Percentiles rank a stretch among this genome's conserved stretches.
phyloP scores from a whole-genome alignment of 345 rosid species.

The Citrus sp. region DNA sequence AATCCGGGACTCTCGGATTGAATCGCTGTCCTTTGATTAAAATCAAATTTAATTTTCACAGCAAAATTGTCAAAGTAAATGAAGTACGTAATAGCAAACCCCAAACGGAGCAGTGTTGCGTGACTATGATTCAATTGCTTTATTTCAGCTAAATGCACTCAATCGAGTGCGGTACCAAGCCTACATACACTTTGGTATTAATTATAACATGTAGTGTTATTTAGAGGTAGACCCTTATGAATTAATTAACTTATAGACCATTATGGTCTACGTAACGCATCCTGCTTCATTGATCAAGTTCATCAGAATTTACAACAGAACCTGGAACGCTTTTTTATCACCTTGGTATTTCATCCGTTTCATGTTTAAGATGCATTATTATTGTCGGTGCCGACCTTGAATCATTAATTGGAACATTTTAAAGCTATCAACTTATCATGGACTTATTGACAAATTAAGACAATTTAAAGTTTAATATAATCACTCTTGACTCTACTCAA shows the following conservation, averaged over 20 bases:
- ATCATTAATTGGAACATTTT: background rate
- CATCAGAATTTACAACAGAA: background rate
- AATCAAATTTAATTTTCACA: no score
- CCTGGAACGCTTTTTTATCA: background rate
- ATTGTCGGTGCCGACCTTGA: slow-evolving; percentile 3
- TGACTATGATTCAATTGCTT: background rate
- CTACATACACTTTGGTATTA: background rate
- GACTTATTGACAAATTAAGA: background rate
- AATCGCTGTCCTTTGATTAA: no score
- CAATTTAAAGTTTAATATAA: no score
- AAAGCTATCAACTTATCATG: background rate
- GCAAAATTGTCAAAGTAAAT: no score
- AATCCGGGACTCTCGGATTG: no score
- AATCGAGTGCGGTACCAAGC: background rate
- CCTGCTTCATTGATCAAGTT: no score
- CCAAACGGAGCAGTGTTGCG: no score
- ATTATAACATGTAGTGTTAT: no score
- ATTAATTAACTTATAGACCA: background rate
- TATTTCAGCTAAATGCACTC: background rate
- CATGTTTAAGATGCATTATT: background rate
- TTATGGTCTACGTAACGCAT: background rate
- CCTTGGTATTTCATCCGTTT: background rate
- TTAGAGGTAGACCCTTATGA: no score
- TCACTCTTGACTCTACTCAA: background rate
- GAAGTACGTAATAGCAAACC: no score